Evolutionary conservation across 306 rosid species (phyloP), one percentile per base, ranked within the genome.

Genomic region (Sphenostylis stenocarpa): DNA sequence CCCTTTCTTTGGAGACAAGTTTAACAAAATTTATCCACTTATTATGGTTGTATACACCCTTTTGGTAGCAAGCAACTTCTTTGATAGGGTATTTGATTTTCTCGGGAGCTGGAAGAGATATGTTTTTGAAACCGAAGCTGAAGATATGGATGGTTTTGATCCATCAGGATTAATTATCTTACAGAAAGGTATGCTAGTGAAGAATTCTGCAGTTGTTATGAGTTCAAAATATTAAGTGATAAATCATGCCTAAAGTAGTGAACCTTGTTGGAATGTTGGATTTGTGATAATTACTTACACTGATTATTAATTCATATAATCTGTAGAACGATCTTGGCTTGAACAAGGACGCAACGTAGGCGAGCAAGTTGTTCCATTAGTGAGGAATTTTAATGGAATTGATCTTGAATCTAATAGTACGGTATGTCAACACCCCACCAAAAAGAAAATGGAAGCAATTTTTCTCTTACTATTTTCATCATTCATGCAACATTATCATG

Each of bases 31-130:
- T 78, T 95, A 88, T 88, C 99, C 99, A 29, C 97, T 95, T 77
- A 92, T 95, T 69, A 95, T 95, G 99, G 97, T 92, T 83, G 76
- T 95, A 64, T 95, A 95, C 89, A 95, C 99, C 80, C 70, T 90
- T 56, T 82, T 95, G 96, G 99, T 95, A 63, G 97, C 97, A 33
- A 73, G 96, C 91, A 90, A 92, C 85, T 90, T 92, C 83, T 95
- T 92, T 85, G 88, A 92, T 72, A 91, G 90, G 68, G 77, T 92
- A 77, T 89, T 90, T 75, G 76, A 79, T 77, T 92, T 86, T 85
- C 84, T 95, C 20, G 99, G 99, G 83, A 88, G 96, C 85, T 95
- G 96, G 97, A 92, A 88, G 85, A 83, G 93, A 64, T 90, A 88
- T 82, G 87, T 85, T 76, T 88, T 92, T 79, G 81, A 90, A 87